These are phyloP conservation scores for Wickerhamiella galacta DNA, from an alignment of 805 yeast species.

Conservation along the genomic window DNA sequence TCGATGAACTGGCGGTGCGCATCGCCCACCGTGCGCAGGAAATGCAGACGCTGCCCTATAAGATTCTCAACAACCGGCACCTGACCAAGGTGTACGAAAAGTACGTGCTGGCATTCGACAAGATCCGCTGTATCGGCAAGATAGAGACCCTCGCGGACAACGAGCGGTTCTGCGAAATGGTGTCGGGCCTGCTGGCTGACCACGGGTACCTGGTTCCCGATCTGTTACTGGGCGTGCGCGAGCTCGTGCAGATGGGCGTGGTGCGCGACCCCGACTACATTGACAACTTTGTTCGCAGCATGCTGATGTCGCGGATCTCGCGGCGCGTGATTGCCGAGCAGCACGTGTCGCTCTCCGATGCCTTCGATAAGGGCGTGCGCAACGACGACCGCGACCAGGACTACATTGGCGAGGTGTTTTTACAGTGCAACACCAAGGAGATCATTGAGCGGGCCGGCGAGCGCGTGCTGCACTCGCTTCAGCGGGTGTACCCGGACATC, in stretches of 20 bases:
- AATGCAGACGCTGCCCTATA: conserved; percentile 67
- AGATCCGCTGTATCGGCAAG: conserved; percentile 55
- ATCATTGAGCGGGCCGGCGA: conserved; percentile 36
- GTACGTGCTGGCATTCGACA: conserved; percentile 74
- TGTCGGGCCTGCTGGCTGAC: conserved; percentile 47
- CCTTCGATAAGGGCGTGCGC: conserved; percentile 33
- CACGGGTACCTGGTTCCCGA: conserved; percentile 75
- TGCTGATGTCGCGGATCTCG: conserved; percentile 73
- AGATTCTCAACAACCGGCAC: conserved; percentile 71
- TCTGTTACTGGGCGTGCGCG: conserved; percentile 83
- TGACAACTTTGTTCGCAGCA: conserved; percentile 58
- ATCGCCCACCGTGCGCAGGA: conserved; percentile 66
- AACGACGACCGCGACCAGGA: conserved; percentile 25
- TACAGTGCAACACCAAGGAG: conserved; percentile 56
- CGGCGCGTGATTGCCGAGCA: conserved; percentile 85
- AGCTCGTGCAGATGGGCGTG: conserved; percentile 30
- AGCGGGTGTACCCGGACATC: conserved; percentile 16
- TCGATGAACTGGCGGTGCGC: conserved; percentile 70
- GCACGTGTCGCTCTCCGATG: conserved; percentile 62
- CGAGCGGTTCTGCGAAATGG: conserved; percentile 46
- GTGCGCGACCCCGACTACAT: conserved; percentile 42
- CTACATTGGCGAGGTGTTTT: conserved; percentile 60
- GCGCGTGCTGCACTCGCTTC: conserved; percentile 23
- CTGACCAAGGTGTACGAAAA: conserved; percentile 76
- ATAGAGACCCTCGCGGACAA: conserved; percentile 62